Evolutionary conservation across 768 basidiomycete genomes (phyloP).

Genomic region (Suillus hirtellus): DNA sequence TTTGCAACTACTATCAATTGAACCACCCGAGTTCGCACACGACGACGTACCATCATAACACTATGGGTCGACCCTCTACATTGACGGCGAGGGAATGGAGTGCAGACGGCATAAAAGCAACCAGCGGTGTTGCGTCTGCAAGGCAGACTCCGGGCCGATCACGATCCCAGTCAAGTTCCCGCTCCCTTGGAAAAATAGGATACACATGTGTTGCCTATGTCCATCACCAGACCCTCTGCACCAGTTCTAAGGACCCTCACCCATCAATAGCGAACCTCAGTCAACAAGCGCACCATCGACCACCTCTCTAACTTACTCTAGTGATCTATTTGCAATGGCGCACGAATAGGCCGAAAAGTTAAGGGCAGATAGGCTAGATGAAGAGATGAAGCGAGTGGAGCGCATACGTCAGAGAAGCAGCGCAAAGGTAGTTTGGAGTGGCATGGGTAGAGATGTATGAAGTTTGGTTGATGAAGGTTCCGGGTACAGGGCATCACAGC

Average conservation of each 20-base stretch:
- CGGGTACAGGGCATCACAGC: neutral
- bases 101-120: neutral
- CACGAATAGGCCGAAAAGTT: neutral
- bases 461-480: neutral
- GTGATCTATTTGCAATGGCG: neutral
- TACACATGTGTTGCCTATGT: neutral
- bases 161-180: neutral
- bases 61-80: constrained; percentile 7
- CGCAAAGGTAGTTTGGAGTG: neutral
- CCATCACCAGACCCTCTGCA: too few relatives aligned
- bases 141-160: neutral
- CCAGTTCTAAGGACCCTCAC: neutral
- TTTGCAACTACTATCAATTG: too few relatives aligned
- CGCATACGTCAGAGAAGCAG: neutral
- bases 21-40: too few relatives aligned
- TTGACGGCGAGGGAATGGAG: neutral
- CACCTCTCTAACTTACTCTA: neutral
- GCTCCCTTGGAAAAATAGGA: neutral
- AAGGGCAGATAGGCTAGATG: neutral
- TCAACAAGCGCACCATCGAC: neutral
- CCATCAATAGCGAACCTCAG: neutral
- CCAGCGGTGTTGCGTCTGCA: neutral
- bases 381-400: neutral
- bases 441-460: neutral
- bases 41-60: too few relatives aligned